Base-by-base conservation (phyloP, 495 filamentous ascomycete species). In the Parathielavia hyrcaniae region DNA sequence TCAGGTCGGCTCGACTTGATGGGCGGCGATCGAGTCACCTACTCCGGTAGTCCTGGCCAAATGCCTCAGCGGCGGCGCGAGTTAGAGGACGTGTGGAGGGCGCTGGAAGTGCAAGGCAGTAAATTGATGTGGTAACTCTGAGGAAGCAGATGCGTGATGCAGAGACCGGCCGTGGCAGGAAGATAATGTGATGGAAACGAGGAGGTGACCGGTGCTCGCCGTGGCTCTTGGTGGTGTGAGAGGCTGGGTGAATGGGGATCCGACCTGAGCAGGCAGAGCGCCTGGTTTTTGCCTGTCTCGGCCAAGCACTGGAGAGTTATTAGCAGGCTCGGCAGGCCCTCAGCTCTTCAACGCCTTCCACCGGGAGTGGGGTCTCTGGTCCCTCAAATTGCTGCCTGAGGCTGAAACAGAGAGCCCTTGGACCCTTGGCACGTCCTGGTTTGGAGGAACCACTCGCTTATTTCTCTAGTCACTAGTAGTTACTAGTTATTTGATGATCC, bases 21-120 rank as follows among this genome's bases (percentile, higher is more conserved):
- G 62, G 50, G 57, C 52, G 50, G 36, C 41, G 58, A 59, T 47
- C 50, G 61, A 62, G 62, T 64, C 61, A 56, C n/a, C n/a, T n/a
- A n/a, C n/a, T n/a, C n/a, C n/a, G n/a, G n/a, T n/a, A n/a, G 55
- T 36, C 34, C 48, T 55, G 48, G 49, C 60, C 64, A 70, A 70
- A 70, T 70, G 62, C 68, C 68, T 67, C 68, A 70, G 68, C 54
- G 60, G 64, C 61, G 55, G 57, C 57, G 46, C 41, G 57, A 51
- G 26, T 22, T 62, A 41, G 50, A 45, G 19, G 26, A 43, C 53
- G 35, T 19, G 38, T 39, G 8, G 26, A 16, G 14, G 10, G 7
- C 6, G 16, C 17, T 13, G 23, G 11, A 54, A 54, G 41, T 55
- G 58, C 45, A 39, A 50, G 55, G 53, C 41, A 14, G 44, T 35